phyloP scores from a whole-genome alignment of 2,329 filamentous ascomycete species.

The Leptographium flavum region DNA sequence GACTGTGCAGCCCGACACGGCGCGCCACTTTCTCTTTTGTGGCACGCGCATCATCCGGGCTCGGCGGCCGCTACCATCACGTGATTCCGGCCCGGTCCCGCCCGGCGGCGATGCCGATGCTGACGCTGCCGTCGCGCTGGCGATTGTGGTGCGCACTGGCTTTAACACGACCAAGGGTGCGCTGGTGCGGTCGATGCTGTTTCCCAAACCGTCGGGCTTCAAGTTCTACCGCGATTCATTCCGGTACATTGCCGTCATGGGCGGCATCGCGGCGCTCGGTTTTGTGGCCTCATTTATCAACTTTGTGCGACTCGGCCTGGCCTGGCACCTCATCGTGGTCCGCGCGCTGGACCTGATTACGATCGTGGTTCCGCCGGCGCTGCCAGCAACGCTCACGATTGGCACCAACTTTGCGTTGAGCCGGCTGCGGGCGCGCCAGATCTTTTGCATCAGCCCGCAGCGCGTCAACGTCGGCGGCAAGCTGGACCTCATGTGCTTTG shows the following conservation, averaged over 20 bases:
- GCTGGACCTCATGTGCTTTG: constrained; percentile 90
- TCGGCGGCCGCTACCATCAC: constrained; percentile 58
- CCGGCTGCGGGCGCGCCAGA: constrained; percentile 73
- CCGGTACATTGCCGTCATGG: constrained; percentile 96
- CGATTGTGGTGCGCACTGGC: constrained; percentile 83
- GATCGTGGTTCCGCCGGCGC: constrained; percentile 87
- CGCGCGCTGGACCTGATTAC: constrained; percentile 91
- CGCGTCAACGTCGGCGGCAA: constrained; percentile 95
- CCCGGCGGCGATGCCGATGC: not conserved
- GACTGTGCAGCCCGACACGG: constrained; percentile 68
- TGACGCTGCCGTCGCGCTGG: constrained; percentile 80
- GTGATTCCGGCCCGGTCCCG: constrained; percentile 29
- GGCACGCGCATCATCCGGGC: constrained; percentile 93
- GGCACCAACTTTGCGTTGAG: constrained; percentile 89
- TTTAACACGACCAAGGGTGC: constrained; percentile 98
- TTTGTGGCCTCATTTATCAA: constrained; percentile 89
- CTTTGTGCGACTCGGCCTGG: constrained; percentile 70
- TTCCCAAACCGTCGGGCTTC: constrained; percentile 95
- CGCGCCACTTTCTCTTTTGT: constrained; percentile 82
- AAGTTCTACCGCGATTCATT: constrained; percentile 98
- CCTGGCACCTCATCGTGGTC: constrained; percentile 83
- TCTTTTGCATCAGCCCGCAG: constrained; percentile 96
- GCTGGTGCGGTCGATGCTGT: constrained; percentile 92
- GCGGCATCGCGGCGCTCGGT: constrained; percentile 65
- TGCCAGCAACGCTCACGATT: constrained; percentile 90